Conservation (phyloP, 2,329 filamentous ascomycete species). For the Trichophyton benhamiae region DNA sequence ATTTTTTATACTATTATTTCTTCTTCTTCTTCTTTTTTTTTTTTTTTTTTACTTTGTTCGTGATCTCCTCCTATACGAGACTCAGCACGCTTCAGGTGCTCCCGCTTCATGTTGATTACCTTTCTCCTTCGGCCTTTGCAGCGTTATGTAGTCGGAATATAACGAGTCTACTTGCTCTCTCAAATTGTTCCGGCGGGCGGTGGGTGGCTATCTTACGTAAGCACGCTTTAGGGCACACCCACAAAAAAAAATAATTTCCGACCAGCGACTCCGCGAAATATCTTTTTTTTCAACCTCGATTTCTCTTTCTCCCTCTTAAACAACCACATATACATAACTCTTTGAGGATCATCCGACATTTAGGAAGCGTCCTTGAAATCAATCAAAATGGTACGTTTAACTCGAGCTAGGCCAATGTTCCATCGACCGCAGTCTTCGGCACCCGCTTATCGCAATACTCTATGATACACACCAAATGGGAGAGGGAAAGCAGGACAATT, state of each 20-base stretch:
- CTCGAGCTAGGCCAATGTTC: background rate
- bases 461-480: background rate
- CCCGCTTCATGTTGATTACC: background rate
- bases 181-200: no score
- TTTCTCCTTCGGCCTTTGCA: background rate
- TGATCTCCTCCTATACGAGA: background rate
- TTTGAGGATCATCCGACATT: conserved; percentile 44
- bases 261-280: background rate
- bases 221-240: background rate
- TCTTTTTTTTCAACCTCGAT: background rate
- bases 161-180: background rate
- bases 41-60: background rate
- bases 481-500: background rate
- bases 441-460: background rate
- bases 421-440: background rate
- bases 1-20: background rate
- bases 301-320: background rate
- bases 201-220: background rate
- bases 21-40: background rate
- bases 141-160: background rate
- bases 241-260: background rate
- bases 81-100: background rate
- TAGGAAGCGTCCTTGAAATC: conserved; percentile 21
- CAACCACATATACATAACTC: conserved; percentile 23
- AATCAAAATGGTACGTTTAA: conserved; percentile 36